Evolutionary conservation across 331 rosid species (phyloP).

Genomic region (Ulmus americana): DNA sequence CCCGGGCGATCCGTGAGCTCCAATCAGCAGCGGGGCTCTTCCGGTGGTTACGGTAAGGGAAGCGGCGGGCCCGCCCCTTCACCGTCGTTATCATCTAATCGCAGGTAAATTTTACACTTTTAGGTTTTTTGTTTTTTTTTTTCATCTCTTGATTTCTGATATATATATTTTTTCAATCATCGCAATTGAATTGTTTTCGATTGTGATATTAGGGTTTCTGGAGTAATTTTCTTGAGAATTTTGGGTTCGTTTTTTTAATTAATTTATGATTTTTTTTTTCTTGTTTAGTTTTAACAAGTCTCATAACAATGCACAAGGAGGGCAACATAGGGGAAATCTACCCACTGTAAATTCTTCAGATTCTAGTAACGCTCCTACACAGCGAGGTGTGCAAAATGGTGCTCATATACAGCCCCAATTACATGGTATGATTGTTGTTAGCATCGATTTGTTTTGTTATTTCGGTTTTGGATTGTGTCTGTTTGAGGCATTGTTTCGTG

Average conservation of each 20-base stretch:
- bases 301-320: slow-evolving; percentile 75
- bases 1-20: slow-evolving; percentile 64
- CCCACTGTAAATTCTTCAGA: slow-evolving; percentile 44
- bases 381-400: slow-evolving; percentile 53
- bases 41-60: slow-evolving; percentile 54
- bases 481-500: not conserved
- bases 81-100: slow-evolving; percentile 39
- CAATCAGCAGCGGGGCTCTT: slow-evolving; percentile 61
- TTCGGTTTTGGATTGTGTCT: not conserved
- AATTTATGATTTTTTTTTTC: not conserved
- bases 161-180: too few relatives aligned
- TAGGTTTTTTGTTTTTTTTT: slow-evolving; percentile 8
- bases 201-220: not conserved
- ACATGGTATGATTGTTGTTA: slow-evolving; percentile 42
- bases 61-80: slow-evolving; percentile 69
- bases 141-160: slow-evolving; percentile 1
- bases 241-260: not conserved
- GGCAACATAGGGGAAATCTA: slow-evolving; percentile 62
- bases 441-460: not conserved
- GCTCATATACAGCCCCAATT: slow-evolving; percentile 42
- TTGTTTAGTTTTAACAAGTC: slow-evolving; percentile 57
- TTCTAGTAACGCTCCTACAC: slow-evolving; percentile 36
- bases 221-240: slow-evolving; percentile 4
- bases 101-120: slow-evolving; percentile 43
- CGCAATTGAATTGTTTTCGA: not conserved